These are phyloP conservation scores for Coemansia sp. DNA, from an alignment of 192 early-diverging fungal genomes.

Conservation along the genomic window DNA sequence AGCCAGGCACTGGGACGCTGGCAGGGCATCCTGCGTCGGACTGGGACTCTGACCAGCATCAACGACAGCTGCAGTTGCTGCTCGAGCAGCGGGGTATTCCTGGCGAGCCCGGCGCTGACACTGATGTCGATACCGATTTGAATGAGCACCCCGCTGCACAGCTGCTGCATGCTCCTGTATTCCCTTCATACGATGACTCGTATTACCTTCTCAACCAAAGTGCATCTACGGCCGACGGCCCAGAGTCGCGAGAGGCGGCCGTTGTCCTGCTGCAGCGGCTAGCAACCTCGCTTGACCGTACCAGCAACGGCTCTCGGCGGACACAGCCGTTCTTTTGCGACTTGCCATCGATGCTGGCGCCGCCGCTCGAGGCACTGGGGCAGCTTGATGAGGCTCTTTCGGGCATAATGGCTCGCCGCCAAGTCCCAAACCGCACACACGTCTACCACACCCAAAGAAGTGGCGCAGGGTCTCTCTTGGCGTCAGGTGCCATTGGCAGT, in stretches of 20 bases:
- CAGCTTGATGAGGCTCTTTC: slow-evolving; percentile 41
- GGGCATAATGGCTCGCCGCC: slow-evolving; percentile 38
- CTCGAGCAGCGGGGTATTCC: slow-evolving; percentile 31
- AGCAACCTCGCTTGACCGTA: slow-evolving; percentile 6
- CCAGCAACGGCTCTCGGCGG: slow-evolving; percentile 1
- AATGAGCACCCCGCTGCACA: background rate
- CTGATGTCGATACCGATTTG: background rate
- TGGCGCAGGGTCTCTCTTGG: slow-evolving; percentile 8
- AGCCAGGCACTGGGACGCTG: background rate
- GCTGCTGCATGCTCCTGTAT: background rate
- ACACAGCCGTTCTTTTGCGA: background rate
- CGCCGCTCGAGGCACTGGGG: slow-evolving; percentile 29
- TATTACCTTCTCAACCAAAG: slow-evolving; percentile 37
- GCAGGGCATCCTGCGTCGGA: background rate
- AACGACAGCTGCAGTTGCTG: slow-evolving; percentile 39
- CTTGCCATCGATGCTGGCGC: slow-evolving; percentile 37
- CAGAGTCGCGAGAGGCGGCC: slow-evolving; percentile 33
- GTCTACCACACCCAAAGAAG: slow-evolving; percentile 11
- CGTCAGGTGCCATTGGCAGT: slow-evolving; percentile 21
- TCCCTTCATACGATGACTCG: slow-evolving; percentile 48
- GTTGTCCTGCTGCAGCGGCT: slow-evolving; percentile 32
- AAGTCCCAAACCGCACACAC: slow-evolving; percentile 41
- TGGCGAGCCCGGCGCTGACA: background rate
- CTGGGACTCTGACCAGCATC: slow-evolving; percentile 43
- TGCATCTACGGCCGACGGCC: slow-evolving; percentile 1